These are phyloP conservation scores for Poa pratensis DNA, from an alignment of 176 grass and related monocot genomes.

Conservation along the genomic window DNA sequence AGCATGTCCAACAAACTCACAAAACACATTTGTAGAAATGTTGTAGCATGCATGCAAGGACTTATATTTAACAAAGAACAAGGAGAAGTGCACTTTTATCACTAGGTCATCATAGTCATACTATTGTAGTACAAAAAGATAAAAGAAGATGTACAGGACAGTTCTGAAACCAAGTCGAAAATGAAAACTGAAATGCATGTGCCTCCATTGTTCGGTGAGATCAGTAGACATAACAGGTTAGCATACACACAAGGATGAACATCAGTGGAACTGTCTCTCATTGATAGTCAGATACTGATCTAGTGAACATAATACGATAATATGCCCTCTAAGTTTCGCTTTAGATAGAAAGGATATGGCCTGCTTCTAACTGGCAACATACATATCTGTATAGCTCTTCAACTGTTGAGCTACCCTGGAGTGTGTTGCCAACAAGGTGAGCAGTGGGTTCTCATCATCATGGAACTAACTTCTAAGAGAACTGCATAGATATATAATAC, in stretches of 20 bases:
- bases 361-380: slow-evolving; percentile 6
- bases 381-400: not conserved
- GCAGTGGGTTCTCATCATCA: slow-evolving; percentile 6
- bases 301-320: slow-evolving; percentile 12
- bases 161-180: not conserved
- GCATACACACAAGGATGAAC: slow-evolving; percentile 20
- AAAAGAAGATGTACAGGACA: not conserved
- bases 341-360: not conserved
- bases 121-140: slow-evolving; percentile 16
- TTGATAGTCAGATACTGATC: slow-evolving; percentile 4
- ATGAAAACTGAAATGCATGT: not conserved
- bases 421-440: not conserved
- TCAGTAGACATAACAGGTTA: slow-evolving; percentile 15
- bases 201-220: not conserved
- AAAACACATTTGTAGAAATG: not conserved
- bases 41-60: not conserved
- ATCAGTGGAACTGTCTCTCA: slow-evolving; percentile 14
- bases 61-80: not conserved
- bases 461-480: not conserved
- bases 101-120: slow-evolving; percentile 9
- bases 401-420: not conserved
- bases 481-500: slow-evolving; percentile 31
- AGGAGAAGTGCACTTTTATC: not conserved
- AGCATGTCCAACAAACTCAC: not conserved
- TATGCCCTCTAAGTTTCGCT: not conserved